These are phyloP conservation scores for Glycine soja DNA, from an alignment of 306 rosid species.

Conservation along the genomic window DNA sequence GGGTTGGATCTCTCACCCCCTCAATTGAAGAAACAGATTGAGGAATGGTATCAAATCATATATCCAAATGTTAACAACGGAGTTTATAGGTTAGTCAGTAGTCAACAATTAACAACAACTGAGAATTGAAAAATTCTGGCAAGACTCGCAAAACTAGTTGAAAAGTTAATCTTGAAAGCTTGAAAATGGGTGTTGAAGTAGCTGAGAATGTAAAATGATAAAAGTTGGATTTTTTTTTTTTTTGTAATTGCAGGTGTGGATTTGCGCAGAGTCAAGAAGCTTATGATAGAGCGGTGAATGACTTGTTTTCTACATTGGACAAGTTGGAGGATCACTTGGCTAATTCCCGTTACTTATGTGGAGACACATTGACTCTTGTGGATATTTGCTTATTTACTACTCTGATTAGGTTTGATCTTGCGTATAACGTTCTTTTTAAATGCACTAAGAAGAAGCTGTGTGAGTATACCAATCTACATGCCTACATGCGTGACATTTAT, in stretches of 20 bases:
- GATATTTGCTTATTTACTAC: conserved; percentile 84
- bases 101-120: no score
- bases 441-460: conserved; percentile 83
- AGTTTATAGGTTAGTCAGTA: conserved; percentile 68
- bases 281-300: conserved; percentile 70
- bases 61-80: conserved; percentile 91
- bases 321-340: conserved; percentile 68
- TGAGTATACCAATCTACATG: conserved; percentile 77
- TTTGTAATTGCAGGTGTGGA: conserved; percentile 66
- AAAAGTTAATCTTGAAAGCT: no score
- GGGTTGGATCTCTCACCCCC: conserved; percentile 76
- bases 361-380: conserved; percentile 67
- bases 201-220: no score
- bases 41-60: conserved; percentile 77
- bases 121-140: no score
- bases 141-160: no score
- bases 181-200: no score
- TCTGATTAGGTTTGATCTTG: conserved; percentile 75
- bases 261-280: conserved; percentile 96
- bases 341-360: conserved; percentile 65
- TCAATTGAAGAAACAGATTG: conserved; percentile 64
- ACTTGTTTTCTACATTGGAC: conserved; percentile 70
- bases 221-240: no score
- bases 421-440: conserved; percentile 77
- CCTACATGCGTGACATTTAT: conserved; percentile 76